Conservation (phyloP, 495 filamentous ascomycete species). For the Aspergillus leporis region DNA sequence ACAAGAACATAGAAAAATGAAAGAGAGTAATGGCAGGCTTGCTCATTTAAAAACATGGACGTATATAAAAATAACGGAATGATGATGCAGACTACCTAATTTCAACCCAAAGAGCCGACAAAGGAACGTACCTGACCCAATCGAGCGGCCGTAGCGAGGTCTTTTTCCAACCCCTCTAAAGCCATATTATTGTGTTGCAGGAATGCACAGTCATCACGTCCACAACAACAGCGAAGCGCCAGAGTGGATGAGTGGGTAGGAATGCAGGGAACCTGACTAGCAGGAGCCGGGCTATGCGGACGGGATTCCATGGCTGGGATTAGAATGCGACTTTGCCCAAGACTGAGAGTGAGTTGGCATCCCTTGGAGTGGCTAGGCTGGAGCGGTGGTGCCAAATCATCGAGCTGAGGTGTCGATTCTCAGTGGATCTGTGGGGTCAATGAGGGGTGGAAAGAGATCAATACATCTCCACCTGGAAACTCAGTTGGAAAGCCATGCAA, state of each 20-base stretch:
- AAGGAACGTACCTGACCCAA: slow-evolving; percentile 76
- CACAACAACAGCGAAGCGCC: slow-evolving; percentile 75
- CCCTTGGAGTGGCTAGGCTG: slow-evolving; percentile 19
- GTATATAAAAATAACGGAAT: not conserved
- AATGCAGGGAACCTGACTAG: slow-evolving; percentile 36
- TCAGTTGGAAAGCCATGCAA: not conserved
- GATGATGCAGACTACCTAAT: not conserved
- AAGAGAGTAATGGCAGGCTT: not conserved
- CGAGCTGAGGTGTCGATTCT: slow-evolving; percentile 5
- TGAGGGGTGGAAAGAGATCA: slow-evolving; percentile 5
- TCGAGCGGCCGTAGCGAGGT: slow-evolving; percentile 79
- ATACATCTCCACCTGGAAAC: not conserved
- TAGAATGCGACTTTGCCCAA: slow-evolving; percentile 13
- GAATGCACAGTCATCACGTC: slow-evolving; percentile 74
- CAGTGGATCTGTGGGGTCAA: slow-evolving; percentile 8
- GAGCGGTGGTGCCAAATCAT: slow-evolving; percentile 14
- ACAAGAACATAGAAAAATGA: not conserved
- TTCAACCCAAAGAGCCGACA: slow-evolving; percentile 1
- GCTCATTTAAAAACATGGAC: not conserved
- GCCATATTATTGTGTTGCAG: slow-evolving; percentile 76
- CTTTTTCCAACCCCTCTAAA: slow-evolving; percentile 77
- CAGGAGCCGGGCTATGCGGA: slow-evolving; percentile 29
- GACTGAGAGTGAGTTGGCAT: slow-evolving; percentile 15
- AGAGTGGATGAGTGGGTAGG: slow-evolving; percentile 36
- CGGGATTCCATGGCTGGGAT: slow-evolving; percentile 35